Evolutionary conservation across 768 basidiomycete genomes (phyloP), one percentile per base, ranked within the genome.

Genomic region (Pleurotus pulmonarius): DNA sequence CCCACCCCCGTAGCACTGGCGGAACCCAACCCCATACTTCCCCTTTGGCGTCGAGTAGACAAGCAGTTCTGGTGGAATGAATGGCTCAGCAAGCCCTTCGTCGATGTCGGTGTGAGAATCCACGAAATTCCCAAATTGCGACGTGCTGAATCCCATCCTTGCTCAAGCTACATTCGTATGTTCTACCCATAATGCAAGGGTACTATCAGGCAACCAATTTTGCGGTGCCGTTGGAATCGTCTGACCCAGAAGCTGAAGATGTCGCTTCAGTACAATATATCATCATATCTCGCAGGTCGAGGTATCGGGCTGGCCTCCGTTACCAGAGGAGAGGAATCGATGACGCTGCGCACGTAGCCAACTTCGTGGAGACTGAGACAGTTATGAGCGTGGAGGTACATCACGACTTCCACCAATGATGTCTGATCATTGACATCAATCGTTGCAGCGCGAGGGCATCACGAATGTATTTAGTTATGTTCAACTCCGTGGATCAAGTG

Each of bases 41-140:
- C 97, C 0, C 78, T 98, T 3, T 98, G 96, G 94, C 81, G 94
- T 24, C 78, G 94, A 11, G 91, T 94, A 0, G 92, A 98, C 63
- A 80, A 81, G 46, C 87, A 90, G 43, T 98, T 92, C 68, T 98
- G 94, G 90, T 98, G 94, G 93, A 99, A 98, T 65, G 91, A 94
- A 63, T 86, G 85, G 79, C 78, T 98, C 56, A 79, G 83, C 24
- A 88, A 88, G 61, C 87, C 91, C 2, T 88, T 99, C 61, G 75
- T 93, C 39, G 92, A 98, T 59, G 87, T 87, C 45, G 94, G 94
- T 18, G 93, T 94, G 71, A 57, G 82, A 71, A 13, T 34, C 15
- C 38, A 53, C 44, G 16, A n/a, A 6, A 15, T 45, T 22, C 5
- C 4, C 41, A 22, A 54, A 18, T 25, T 24, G 40, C 45, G 56